A percentile compares a stretch with the other conserved stretches of the same genome.
Evolutionary conservation across 805 yeast genomes (phyloP).

Genomic region (Candida manassasensis): DNA sequence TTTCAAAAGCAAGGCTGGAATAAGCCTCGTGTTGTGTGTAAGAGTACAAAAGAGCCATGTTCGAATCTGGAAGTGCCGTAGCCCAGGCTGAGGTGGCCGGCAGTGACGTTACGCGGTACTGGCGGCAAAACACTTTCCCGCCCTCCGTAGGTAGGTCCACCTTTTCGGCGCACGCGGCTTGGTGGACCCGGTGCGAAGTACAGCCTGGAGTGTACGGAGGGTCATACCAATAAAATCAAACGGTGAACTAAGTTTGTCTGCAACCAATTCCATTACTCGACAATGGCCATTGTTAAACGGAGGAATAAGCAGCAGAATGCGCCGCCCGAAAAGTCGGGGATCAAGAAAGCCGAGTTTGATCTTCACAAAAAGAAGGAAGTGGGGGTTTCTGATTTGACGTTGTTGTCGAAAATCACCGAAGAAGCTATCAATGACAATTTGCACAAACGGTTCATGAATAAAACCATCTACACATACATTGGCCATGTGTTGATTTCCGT

Average conservation of each 20-base stretch:
- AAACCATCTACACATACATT: constrained; percentile 85
- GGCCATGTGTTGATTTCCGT: constrained; percentile 94
- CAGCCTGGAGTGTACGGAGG: constrained; percentile 1
- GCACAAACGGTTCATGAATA: constrained; percentile 83
- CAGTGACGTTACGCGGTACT: no score
- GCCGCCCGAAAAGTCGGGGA: constrained; percentile 55
- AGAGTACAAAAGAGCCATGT: no score
- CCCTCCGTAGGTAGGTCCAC: no score
- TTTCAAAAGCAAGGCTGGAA: no score
- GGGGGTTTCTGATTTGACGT: constrained; percentile 94
- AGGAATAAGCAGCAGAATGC: constrained; percentile 46
- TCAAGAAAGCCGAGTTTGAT: constrained; percentile 87
- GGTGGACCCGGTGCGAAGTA: no score
- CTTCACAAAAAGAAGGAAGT: constrained; percentile 87
- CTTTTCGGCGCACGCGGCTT: no score
- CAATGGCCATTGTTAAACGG: constrained; percentile 78
- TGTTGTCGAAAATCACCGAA: constrained; percentile 83
- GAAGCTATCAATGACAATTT: constrained; percentile 90
- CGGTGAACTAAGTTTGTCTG: neutral
- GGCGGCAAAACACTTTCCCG: no score
- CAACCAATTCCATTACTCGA: neutral
- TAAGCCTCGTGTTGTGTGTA: no score
- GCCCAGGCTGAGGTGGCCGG: no score
- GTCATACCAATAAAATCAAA: neutral
- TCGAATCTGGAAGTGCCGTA: no score